Evolutionary conservation across 768 basidiomycete species (phyloP), one percentile per base, ranked within the genome.

Genomic region (Lentinula raphanica): DNA sequence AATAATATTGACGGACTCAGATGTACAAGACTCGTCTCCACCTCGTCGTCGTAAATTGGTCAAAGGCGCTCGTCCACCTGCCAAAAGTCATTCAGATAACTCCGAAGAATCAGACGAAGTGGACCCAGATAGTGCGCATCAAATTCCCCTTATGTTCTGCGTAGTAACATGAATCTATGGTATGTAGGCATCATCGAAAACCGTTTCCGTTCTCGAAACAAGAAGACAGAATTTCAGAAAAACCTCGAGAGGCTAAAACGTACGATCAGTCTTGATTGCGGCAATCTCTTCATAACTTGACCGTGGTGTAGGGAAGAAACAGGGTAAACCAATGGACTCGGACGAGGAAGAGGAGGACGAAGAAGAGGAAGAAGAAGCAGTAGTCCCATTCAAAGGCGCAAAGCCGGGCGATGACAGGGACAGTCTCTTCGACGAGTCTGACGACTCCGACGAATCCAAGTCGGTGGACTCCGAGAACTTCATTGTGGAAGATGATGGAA

Each of bases 401-500:
- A 77, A 65, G 62, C 79, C 76, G 27, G 69, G 71, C 56, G 64
- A 63, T 49, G 74, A 72, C n/a, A 59, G 51, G 11, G 70, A 74
- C 54, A 71, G 69, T 59, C 67, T 76, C 39, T 77, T 74, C 42
- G 67, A 69, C 59, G 72, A 74, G 36, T 75, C 71, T 17, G 69
- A n/a, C n/a, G n/a, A n/a, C 39, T 77, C 74, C 42, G 67, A 69
- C 59, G 72, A 74, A 38, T 75, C 71, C 15, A 69, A 72, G 56
- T 79, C 77, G 12, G 58, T 27, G n/a, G 49, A 40, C 27, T 12
- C 60, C 62, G 28, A 60, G 38, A 44, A 70, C 56, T 75, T 72
- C 32, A 89, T 90, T 60, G 85, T 91, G 31, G 83, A 90, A 36
- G 88, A 92, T 60, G 84, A 87, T 59, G 75, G 68, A 7, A 68